These are phyloP conservation scores for Sophora flavescens DNA, from an alignment of 306 rosid genomes.

Conservation along the genomic window DNA sequence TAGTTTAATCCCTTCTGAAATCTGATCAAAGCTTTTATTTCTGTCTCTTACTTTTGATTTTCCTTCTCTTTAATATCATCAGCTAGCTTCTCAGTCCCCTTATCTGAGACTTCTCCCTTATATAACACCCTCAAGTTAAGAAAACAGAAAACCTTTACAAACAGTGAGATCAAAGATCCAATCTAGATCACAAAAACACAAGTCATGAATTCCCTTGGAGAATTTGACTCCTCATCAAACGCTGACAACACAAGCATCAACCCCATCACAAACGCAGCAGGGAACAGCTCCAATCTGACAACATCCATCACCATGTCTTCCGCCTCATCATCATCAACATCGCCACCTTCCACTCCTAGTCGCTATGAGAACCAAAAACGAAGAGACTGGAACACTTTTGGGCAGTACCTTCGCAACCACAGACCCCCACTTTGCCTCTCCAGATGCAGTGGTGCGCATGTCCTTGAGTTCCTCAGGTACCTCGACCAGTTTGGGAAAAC, in stretches of 20 bases:
- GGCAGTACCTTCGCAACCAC: constrained; percentile 77
- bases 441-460: constrained; percentile 78
- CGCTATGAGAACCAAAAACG: constrained; percentile 82
- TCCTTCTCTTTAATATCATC: no score
- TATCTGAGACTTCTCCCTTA: no score
- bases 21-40: not conserved
- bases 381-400: constrained; percentile 81
- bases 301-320: not conserved
- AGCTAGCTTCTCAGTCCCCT: not conserved
- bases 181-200: constrained; percentile 24
- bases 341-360: constrained; percentile 52
- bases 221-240: constrained; percentile 54
- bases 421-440: constrained; percentile 74
- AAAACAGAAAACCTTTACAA: not conserved
- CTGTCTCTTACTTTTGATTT: not conserved
- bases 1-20: constrained; percentile 36
- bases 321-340: constrained; percentile 28
- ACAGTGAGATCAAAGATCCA: constrained; percentile 24
- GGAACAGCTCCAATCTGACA: constrained; percentile 14
- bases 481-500: constrained; percentile 87
- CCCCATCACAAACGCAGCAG: not conserved
- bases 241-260: constrained; percentile 31
- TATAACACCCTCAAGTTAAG: not conserved
- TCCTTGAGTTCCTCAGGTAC: constrained; percentile 77
- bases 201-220: constrained; percentile 63